Base-by-base conservation (phyloP, 2,329 filamentous ascomycete species). In the Simplicillium aogashimaense region DNA sequence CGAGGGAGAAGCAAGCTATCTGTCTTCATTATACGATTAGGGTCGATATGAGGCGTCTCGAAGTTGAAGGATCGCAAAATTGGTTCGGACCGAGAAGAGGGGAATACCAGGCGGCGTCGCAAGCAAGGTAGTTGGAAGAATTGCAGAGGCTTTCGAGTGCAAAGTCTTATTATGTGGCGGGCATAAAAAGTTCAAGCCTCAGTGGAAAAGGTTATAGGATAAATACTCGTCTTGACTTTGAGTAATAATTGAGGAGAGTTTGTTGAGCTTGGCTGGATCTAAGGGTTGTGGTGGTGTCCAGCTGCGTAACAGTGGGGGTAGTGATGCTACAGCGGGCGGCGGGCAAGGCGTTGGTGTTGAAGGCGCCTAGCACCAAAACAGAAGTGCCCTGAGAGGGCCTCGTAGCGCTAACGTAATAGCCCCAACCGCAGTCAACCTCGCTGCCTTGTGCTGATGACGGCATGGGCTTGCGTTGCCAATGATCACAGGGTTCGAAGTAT, bases 1-100 rank as follows among this genome's bases (percentile, higher is more conserved):
- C 55, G 55, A 56, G 59, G 57, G 48, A 52, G 45, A 38, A 54
- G 46, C 35, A 47, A 48, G 36, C 42, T 45, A 46, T 40, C 51
- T 50, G 47, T 50, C 44, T 51, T 53, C 57, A 60, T 60, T 45
- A 53, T 59, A 29, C 30, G 35, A 12, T 30, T 14, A 34, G 9
- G 34, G 29, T 33, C 32, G 37, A 12, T 35, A 7, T n/a, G 14
- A 18, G 32, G 28, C 32, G 40, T 9, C 9, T 25, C 20, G 20
- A 25, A 25, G 18, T 6, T 11, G 14, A 14, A 12, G 33, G 10
- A 6, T 13, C 15, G 11, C 33, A 14, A 18, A 6, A 35, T n/a
- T 6, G 33, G 11, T n/a, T 35, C 18, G 33, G 10, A n/a, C 18
- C 8, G 14, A 29, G 11, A 30, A 37, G 15, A 20, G 13, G 18